Conservation (phyloP, 805 yeast species). For the Nakazawaea siamensis region DNA sequence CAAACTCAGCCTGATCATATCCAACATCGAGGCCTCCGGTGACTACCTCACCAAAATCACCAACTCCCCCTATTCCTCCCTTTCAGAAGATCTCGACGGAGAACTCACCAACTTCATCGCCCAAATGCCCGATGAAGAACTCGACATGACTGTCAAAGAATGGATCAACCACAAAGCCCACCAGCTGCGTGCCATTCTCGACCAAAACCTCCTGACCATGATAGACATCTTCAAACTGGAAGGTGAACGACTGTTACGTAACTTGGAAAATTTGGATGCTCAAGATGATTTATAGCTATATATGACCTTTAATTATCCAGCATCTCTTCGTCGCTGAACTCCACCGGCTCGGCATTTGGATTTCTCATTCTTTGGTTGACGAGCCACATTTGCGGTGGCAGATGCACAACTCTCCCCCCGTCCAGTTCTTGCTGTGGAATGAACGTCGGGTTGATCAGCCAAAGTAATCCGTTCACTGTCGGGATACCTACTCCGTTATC, state of each 20-base stretch:
- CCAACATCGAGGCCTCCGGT: slow-evolving; percentile 27
- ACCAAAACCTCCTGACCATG: slow-evolving; percentile 38
- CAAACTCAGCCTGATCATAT: slow-evolving; percentile 10
- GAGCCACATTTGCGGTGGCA: neutral
- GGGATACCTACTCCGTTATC: slow-evolving; percentile 6
- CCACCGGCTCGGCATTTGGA: neutral
- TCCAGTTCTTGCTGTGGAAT: too few species aligned
- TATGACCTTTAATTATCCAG: too few species aligned
- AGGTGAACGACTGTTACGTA: slow-evolving; percentile 39
- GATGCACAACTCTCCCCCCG: neutral
- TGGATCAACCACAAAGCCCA: slow-evolving; percentile 57
- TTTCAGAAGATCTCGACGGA: slow-evolving; percentile 61
- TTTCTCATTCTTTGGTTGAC: neutral
- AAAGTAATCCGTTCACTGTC: slow-evolving; percentile 3
- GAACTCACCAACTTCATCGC: slow-evolving; percentile 54
- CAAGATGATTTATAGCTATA: too few species aligned
- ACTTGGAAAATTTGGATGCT: slow-evolving; percentile 28
- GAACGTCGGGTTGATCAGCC: slow-evolving; percentile 1
- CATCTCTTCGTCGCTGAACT: slow-evolving; percentile 8
- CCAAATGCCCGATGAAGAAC: slow-evolving; percentile 62
- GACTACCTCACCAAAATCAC: slow-evolving; percentile 26
- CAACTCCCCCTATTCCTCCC: slow-evolving; percentile 24
- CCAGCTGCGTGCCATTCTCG: slow-evolving; percentile 41
- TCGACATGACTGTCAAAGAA: slow-evolving; percentile 59
- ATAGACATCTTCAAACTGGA: slow-evolving; percentile 38